Percentiles rank a stretch among this genome's conserved stretches.
Conservation (phyloP, 352 stramenopile species). For the Globisporangium cylindrosporum region DNA sequence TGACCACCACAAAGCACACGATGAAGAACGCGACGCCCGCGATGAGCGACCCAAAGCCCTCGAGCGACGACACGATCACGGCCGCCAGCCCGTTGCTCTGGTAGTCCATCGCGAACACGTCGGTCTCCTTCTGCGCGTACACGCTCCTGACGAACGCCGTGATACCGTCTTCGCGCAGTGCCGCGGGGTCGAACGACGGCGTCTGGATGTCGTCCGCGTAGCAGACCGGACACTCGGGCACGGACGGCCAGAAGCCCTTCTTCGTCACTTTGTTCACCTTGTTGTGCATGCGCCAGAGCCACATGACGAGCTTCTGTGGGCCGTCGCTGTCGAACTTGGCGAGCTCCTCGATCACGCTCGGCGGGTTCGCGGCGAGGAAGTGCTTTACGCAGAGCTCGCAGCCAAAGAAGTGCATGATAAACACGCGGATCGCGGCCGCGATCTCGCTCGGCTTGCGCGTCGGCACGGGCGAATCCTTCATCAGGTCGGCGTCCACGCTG, state of each 20-base stretch:
- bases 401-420: constrained; percentile 80
- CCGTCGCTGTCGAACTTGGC: constrained; percentile 35
- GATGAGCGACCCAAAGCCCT: constrained; percentile 32
- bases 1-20: constrained; percentile 21
- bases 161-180: constrained; percentile 52
- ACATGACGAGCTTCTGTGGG: constrained; percentile 46
- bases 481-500: constrained; percentile 25
- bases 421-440: constrained; percentile 60
- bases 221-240: constrained; percentile 49
- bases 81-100: constrained; percentile 38
- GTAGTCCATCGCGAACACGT: constrained; percentile 47
- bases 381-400: constrained; percentile 76
- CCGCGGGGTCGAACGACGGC: constrained; percentile 42
- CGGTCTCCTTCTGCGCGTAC: constrained; percentile 49
- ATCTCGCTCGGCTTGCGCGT: constrained; percentile 56
- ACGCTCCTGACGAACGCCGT: constrained; percentile 48
- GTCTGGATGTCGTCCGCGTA: constrained; percentile 50
- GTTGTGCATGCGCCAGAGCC: constrained; percentile 86
- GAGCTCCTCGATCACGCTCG: constrained; percentile 44
- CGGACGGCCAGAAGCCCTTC: constrained; percentile 63
- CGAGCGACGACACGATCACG: constrained; percentile 35
- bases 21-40: constrained; percentile 9
- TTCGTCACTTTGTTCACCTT: constrained; percentile 75
- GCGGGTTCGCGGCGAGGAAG: constrained; percentile 67
- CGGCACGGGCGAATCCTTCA: constrained; percentile 17